phyloP scores from a whole-genome alignment of 2,329 filamentous ascomycete species.

The Blumeriella jaapii region DNA sequence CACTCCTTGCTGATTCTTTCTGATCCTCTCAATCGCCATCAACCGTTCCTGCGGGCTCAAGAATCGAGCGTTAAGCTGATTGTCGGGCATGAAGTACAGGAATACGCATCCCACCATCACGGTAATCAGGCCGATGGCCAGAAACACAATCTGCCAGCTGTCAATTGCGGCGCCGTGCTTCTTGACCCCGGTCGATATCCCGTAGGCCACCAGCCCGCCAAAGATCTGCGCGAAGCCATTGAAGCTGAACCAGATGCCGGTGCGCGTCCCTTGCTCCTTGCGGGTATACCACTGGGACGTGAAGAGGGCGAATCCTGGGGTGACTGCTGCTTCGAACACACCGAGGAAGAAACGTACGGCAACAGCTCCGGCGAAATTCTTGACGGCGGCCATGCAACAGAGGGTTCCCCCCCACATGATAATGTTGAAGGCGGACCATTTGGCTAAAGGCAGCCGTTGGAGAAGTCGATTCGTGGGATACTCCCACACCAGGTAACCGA shows the following conservation, averaged over 20 bases:
- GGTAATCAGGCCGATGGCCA: slow-evolving; percentile 36
- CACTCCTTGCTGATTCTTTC: slow-evolving; percentile 47
- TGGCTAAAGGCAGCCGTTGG: slow-evolving; percentile 49
- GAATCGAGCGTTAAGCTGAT: slow-evolving; percentile 34
- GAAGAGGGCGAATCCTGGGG: slow-evolving; percentile 56
- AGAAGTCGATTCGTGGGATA: slow-evolving; percentile 25
- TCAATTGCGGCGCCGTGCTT: slow-evolving; percentile 39
- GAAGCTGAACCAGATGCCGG: slow-evolving; percentile 58
- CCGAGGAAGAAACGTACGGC: slow-evolving; percentile 58
- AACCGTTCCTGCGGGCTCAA: slow-evolving; percentile 33
- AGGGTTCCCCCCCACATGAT: slow-evolving; percentile 50
- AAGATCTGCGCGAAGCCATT: slow-evolving; percentile 54
- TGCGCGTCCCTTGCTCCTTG: slow-evolving; percentile 51
- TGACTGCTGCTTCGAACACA: slow-evolving; percentile 56
- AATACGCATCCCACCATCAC: slow-evolving; percentile 32
- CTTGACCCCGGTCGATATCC: slow-evolving; percentile 41
- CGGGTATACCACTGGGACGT: slow-evolving; percentile 65
- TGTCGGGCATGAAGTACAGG: slow-evolving; percentile 33
- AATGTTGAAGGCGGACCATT: slow-evolving; percentile 50
- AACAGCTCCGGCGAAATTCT: slow-evolving; percentile 48
- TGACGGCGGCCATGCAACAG: slow-evolving; percentile 49
- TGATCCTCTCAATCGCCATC: slow-evolving; percentile 35
- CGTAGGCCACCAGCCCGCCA: slow-evolving; percentile 51
- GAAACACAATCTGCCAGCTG: slow-evolving; percentile 48
- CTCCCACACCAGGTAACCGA: slow-evolving; percentile 28